Evolutionary conservation across 164 flowering plant species (phyloP), one percentile per base, ranked within the genome.

Genomic region (Magnolia kwangsiensis): DNA sequence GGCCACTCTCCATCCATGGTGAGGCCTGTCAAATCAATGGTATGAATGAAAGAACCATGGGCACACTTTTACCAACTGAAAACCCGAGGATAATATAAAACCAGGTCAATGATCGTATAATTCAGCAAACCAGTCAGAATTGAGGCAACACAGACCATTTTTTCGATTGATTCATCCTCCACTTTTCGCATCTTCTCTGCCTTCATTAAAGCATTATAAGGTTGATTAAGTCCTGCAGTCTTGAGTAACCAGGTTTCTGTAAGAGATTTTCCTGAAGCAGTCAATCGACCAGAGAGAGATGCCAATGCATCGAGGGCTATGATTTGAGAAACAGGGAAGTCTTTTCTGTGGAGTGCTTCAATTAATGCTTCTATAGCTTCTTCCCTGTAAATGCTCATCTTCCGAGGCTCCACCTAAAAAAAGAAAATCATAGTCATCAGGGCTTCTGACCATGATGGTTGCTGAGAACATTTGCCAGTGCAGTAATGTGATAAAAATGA

Each of bases 351-450:
- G 74, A 90, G 86, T 76, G 88, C 87, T 87, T 90, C 94, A 72
- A 88, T 81, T 63, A 90, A 73, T 71, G 89, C 79, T 65, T 90
- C 94, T 68, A 89, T 76, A 72, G 97, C 88, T 81, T 90, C 94
- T 82, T 92, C 97, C 69, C 97, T 86, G 82, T 89, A 90, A 55
- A 90, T 89, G 82, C 94, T 90, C 94, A 90, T 92, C 81, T 92
- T 90, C 71, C 86, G 80, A 66, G 97, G 97, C 76, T 90, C 90
- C 83, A 79, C 91, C 93, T 92, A 82, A 27, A 77, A 50, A 8
- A 55, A 79, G 7, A 5, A 37, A 37, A 31, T 37, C 8, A 45
- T n/a, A 80, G 45, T 73, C 50, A 65, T 21, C 8, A 13, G 69
- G 71, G 11, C 21, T 69, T 37, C 45, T 4, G 45, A 37, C 45